Conservation (phyloP, 176 grass and related monocot genomes). For the Carex cristatella region DNA sequence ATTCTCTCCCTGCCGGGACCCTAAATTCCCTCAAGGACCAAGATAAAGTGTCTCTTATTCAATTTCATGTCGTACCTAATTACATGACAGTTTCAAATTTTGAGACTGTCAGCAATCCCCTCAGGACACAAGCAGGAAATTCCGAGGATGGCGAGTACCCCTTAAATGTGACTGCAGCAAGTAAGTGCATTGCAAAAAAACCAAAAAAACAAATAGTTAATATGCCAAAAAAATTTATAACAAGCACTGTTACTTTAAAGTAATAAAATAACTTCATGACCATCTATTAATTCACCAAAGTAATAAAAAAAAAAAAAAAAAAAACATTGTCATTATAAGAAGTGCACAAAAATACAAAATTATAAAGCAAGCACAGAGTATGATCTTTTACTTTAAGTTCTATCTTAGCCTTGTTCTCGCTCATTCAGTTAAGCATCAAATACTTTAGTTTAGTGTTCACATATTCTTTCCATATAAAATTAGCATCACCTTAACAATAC, state of each 20-base stretch:
- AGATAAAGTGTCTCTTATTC: constrained; percentile 72
- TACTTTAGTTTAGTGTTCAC: background rate
- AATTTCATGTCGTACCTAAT: constrained; percentile 68
- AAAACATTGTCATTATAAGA: background rate
- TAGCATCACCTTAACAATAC: background rate
- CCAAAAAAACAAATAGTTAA: background rate
- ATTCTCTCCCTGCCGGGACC: constrained; percentile 54
- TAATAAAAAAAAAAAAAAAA: background rate
- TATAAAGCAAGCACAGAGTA: background rate
- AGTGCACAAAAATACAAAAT: background rate
- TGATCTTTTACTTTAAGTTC: background rate
- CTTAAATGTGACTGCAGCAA: constrained; percentile 60
- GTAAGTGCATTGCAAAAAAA: background rate
- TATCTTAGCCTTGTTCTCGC: background rate
- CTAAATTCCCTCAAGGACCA: constrained; percentile 80
- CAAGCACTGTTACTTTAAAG: too few relatives aligned
- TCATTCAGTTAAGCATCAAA: background rate
- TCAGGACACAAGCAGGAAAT: constrained; percentile 81
- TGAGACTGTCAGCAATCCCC: constrained; percentile 84
- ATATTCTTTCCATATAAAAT: background rate
- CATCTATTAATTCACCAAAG: background rate
- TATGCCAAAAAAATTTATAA: background rate
- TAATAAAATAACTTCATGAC: background rate
- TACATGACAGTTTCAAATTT: constrained; percentile 51
- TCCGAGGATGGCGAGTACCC: constrained; percentile 44